A percentile compares a stretch with the other conserved stretches of the same genome.
These are phyloP conservation scores for Nannizziopsis barbatae DNA, from an alignment of 2,329 filamentous ascomycete species.

Conservation along the genomic window DNA sequence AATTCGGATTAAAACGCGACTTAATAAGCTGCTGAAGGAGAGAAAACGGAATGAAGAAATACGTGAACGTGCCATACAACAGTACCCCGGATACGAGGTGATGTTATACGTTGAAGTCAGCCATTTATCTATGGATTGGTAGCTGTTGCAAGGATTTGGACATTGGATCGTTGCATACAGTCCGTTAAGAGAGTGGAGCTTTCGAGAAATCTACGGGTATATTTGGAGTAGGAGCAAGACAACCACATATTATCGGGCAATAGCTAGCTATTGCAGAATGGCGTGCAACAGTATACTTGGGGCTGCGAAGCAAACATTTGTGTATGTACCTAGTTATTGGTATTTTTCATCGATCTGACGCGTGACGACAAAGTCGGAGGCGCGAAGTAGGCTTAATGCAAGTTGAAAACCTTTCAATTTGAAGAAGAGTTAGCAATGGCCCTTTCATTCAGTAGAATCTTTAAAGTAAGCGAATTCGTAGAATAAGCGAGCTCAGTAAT, in stretches of 20 bases:
- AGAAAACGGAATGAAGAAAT: not conserved
- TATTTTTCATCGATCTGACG: too few relatives aligned
- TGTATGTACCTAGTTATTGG: too few relatives aligned
- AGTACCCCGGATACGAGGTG: not conserved
- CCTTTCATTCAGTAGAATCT: not conserved
- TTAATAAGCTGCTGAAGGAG: not conserved
- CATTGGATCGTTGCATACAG: not conserved
- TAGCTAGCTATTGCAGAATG: too few relatives aligned
- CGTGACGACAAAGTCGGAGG: too few relatives aligned
- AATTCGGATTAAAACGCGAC: not conserved
- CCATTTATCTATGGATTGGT: too few relatives aligned
- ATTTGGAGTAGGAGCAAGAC: too few relatives aligned
- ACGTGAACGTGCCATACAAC: not conserved
- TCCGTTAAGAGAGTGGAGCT: too few relatives aligned
- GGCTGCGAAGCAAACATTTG: too few relatives aligned
- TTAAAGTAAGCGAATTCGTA: not conserved
- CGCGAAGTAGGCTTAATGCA: too few relatives aligned
- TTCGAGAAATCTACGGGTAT: too few relatives aligned
- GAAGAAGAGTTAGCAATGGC: not conserved
- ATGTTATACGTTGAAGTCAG: not conserved
- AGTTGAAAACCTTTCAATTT: not conserved
- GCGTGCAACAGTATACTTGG: too few relatives aligned
- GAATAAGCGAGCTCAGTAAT: not conserved
- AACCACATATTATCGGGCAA: too few relatives aligned
- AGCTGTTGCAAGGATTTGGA: not conserved